Percentiles rank a stretch among this genome's conserved stretches.
phyloP scores from a whole-genome alignment of 768 basidiomycete genomes.

The Calocybe cyanea region DNA sequence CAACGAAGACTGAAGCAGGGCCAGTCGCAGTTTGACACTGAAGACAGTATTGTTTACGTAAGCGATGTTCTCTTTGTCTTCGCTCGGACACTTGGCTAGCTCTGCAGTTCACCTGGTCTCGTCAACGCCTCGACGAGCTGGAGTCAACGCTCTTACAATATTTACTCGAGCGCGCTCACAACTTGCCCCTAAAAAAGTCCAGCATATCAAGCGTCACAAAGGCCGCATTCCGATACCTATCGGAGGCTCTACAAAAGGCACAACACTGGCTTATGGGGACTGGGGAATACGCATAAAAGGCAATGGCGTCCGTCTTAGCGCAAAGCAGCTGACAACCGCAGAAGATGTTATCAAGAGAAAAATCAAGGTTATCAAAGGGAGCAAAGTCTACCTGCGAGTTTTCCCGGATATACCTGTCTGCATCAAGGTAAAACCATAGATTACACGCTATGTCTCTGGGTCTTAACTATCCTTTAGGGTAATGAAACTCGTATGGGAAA shows the following conservation, averaged over 20 bases:
- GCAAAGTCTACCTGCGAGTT: constrained; percentile 81
- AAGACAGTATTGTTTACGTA: too few relatives aligned
- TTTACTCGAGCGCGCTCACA: constrained; percentile 50
- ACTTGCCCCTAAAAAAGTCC: constrained; percentile 80
- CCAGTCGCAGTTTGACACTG: too few relatives aligned
- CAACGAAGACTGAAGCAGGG: too few relatives aligned
- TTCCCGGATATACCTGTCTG: constrained; percentile 98
- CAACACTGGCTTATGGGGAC: constrained; percentile 87
- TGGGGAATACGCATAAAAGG: constrained; percentile 90
- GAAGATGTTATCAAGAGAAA: constrained; percentile 88
- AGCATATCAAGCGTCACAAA: constrained; percentile 87
- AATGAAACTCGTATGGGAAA: constrained; percentile 99
- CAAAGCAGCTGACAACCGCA: constrained; percentile 85
- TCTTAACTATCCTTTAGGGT: constrained; percentile 48
- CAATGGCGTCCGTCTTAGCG: constrained; percentile 74
- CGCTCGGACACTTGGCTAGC: constrained; percentile 28
- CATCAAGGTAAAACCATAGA: constrained; percentile 66
- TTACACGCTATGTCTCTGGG: not conserved
- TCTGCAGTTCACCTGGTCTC: constrained; percentile 12
- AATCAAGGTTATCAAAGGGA: constrained; percentile 85
- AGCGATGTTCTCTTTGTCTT: constrained; percentile 27
- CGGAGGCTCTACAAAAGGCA: constrained; percentile 92
- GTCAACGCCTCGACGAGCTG: constrained; percentile 19
- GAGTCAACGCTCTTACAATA: constrained; percentile 29
- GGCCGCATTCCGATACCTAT: constrained; percentile 80